Evolutionary conservation across 2,329 filamentous ascomycete genomes (phyloP), one percentile per base, ranked within the genome.

Genomic region (Fusarium albosuccineum): DNA sequence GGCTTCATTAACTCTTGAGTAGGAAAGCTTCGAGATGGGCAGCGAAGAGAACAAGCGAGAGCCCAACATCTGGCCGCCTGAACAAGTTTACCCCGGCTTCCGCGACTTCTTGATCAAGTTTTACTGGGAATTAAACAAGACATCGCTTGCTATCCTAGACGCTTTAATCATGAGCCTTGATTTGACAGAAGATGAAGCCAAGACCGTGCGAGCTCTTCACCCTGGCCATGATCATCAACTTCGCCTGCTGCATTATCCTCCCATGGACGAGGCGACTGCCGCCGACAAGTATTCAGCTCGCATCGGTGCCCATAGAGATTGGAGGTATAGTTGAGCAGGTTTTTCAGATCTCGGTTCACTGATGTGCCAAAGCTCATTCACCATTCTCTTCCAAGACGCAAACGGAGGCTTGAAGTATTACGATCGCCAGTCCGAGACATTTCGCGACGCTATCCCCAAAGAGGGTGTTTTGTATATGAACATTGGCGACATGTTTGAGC

Each of bases 401-500:
- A 34, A 17, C 3, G 45, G 45, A 5, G 48, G 48, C 27, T 34
- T 51, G 8, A 36, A 13, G 17, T 51, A 34, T 17, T 17, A 29
- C 27, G 48, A 51, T 22, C 48, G 48, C 1, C 26, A 9, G 9
- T 51, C 48, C 6, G 48, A 51, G 22, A 51, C 48, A 4, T 51
- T 39, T 39, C 10, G 27, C 14, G 48, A 51, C 16, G 48, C 48
- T 22, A 6, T 39, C 4, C 33, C 34, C 5, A 39, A 37, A 7
- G 16, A 51, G 16, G 26, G 26, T n/a, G 48, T 51, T 39, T 11
- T 51, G 9, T 51, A 51, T 16, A 51, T 51, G 48, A 51, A 39
- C 33, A 27, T 51, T 7, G 48, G 48, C 26, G 48, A 51, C 17
- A 51, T 51, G 48, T 27, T 51, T 8, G 48, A 51, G 17, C 48